Evolutionary conservation across 148 eudicot genomes (phyloP), one percentile per base, ranked within the genome.

Genomic region (Amaranthus cruentus): DNA sequence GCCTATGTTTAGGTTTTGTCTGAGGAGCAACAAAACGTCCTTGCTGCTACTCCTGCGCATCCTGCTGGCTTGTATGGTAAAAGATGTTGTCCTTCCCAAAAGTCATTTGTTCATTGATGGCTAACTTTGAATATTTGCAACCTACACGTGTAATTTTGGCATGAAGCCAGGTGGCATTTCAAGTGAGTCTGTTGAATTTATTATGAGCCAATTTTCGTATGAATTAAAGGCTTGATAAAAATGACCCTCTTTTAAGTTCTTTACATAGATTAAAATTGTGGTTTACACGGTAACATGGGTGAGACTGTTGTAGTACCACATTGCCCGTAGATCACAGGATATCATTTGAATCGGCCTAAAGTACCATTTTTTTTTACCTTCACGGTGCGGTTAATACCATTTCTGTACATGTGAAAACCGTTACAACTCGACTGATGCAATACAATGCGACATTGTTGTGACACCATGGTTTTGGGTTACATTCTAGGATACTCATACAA

Each of bases 31-130:
- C 98, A 90, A 74, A 81, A 79, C 79, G 69, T 72, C 38, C 88
- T 93, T 81, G 93, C 98, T 78, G 91, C 96, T 79, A 86, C 89
- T 70, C 98, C 98, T 64, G 96, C 96, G 14, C 98, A 93, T 88
- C 93, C 98, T 62, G 90, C 93, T 55, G 98, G 90, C 63, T 79
- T 93, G 73, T 87, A 85, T 81, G 98, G 98, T 90, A 79, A 76
- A 84, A 73, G 62, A 57, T 69, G 21, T 80, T 28, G 58, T 72
- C 56, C 69, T 12, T 28, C 5, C 6, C 69, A n/a, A 47, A 38
- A 63, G 8, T 54, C 38, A 65, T 9, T 56, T 73, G 69, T 3
- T 42, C 62, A 3, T 4, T 58, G 8, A 58, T 66, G n/a, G 47
- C 12, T 18, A 4, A 9, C 12, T 11, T 46, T 66, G 1, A 66